Conservation (phyloP, 1,284 basidiomycete species). For the Caloboletus firmus region DNA sequence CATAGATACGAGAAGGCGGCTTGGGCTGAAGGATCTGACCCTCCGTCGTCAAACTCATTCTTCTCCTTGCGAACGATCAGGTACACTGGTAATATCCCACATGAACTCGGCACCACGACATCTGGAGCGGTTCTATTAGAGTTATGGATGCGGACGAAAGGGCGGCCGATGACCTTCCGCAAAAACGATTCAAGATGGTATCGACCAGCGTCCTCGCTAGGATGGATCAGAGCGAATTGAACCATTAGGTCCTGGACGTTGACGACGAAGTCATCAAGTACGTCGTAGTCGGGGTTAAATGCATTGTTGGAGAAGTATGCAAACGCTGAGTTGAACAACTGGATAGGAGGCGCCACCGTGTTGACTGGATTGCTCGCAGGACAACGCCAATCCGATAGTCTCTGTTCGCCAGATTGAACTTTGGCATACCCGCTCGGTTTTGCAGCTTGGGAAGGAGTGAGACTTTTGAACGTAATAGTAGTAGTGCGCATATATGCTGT, state of each 20-base stretch:
- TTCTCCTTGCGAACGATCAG: conserved; percentile 12
- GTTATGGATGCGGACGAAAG: neutral
- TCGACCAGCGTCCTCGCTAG: neutral
- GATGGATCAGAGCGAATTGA: conserved; percentile 9
- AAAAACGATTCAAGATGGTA: neutral
- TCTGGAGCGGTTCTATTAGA: neutral
- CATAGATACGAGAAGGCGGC: conserved; percentile 10
- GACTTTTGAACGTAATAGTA: neutral
- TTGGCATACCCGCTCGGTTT: conserved; percentile 1
- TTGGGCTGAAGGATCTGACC: conserved; percentile 17
- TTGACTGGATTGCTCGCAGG: neutral
- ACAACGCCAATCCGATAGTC: conserved; percentile 3
- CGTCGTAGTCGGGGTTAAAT: conserved; percentile 2
- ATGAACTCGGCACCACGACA: neutral
- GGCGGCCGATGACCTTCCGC: neutral
- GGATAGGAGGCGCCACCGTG: conserved; percentile 11
- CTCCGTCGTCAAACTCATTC: conserved; percentile 4
- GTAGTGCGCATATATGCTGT: neutral
- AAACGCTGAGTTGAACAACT: conserved; percentile 17
- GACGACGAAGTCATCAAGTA: neutral
- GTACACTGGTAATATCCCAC: neutral
- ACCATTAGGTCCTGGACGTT: neutral
- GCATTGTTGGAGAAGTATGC: conserved; percentile 19
- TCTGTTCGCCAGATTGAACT: neutral
- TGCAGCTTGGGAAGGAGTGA: conserved; percentile 1